Percentiles rank a stretch among this genome's conserved stretches.
These are phyloP conservation scores for Russula abietina DNA, from an alignment of 768 basidiomycete genomes.

Conservation along the genomic window DNA sequence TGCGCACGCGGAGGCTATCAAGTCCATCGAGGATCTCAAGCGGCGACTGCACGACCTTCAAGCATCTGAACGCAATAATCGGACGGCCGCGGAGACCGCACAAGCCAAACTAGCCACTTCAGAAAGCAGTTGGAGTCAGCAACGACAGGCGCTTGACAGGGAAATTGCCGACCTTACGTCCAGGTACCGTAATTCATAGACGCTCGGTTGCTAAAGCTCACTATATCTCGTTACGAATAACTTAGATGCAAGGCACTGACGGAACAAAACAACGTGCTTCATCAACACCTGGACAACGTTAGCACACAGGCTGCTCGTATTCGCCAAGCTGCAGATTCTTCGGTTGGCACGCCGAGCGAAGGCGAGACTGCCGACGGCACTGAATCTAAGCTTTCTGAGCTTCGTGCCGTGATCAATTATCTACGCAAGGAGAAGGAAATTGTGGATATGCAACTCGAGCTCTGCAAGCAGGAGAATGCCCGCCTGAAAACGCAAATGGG, in stretches of 20 bases:
- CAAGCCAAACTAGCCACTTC: slow-evolving; percentile 64
- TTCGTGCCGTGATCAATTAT: slow-evolving; percentile 74
- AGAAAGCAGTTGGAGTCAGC: slow-evolving; percentile 74
- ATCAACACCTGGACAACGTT: slow-evolving; percentile 80
- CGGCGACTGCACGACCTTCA: slow-evolving; percentile 53
- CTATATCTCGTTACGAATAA: not conserved
- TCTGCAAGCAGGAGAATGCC: slow-evolving; percentile 27
- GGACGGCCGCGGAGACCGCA: slow-evolving; percentile 64
- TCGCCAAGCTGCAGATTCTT: slow-evolving; percentile 52
- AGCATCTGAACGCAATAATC: slow-evolving; percentile 49
- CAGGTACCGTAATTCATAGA: slow-evolving; percentile 41
- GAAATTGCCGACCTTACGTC: slow-evolving; percentile 66
- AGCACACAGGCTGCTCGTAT: slow-evolving; percentile 77
- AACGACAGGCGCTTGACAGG: slow-evolving; percentile 70
- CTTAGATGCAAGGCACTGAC: slow-evolving; percentile 65
- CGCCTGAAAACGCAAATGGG: slow-evolving; percentile 44
- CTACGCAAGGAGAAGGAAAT: slow-evolving; percentile 90
- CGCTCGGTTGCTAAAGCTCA: not conserved
- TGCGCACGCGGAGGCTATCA: slow-evolving; percentile 81
- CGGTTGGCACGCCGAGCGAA: slow-evolving; percentile 40
- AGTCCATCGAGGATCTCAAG: slow-evolving; percentile 57
- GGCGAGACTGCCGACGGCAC: slow-evolving; percentile 44
- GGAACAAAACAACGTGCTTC: slow-evolving; percentile 69
- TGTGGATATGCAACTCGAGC: slow-evolving; percentile 31
- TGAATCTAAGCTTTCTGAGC: slow-evolving; percentile 62